Base-by-base conservation (phyloP, 1,284 basidiomycete genomes). In the Inonotus obliquus region DNA sequence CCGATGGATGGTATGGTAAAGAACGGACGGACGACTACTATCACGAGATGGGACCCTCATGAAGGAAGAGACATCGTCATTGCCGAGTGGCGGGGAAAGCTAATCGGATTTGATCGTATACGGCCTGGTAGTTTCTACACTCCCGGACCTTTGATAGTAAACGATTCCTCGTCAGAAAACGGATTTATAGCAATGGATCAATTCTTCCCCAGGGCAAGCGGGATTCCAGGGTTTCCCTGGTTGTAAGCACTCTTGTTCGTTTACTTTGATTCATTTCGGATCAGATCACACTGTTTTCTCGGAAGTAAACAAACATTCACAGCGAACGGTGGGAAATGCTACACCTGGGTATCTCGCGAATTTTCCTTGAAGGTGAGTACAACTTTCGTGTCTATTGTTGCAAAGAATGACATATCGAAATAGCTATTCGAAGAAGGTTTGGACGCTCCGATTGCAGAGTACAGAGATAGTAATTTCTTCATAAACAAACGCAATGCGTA, bases 31-130 rank as follows among this genome's bases (percentile, higher is more conserved):
- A 29, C 39, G n/a, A 23, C n/a, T 13, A 57, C 38, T 4, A 35
- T 57, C 19, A 25, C 10, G 4, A 41, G 55, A 11, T 57, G 55
- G 55, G 38, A 57, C 23, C 23, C 38, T 10, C 37, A n/a, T 21
- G 13, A 21, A 23, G 29, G 25, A 14, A 13, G 17, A 38, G 25
- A 47, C 29, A 25, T 57, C 10, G 14, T 25, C 5, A 39, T 57
- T 23, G 55, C 55, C 11, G 55, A 57, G 29, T 57, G 55, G 55
- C 23, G 29, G 25, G n/a, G 25, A n/a, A 29, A 57, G 9, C 39
- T 21, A 25, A 4, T 39, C 37, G 29, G 53, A 39, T 10, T 23
- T 17, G 21, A 57, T 19, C 6, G 55, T 44, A 25, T 57, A 44
- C 39, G 55, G 14, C n/a, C n/a, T n/a, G n/a, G n/a, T n/a, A n/a